Evolutionary conservation across 1,284 basidiomycete genomes (phyloP), one percentile per base, ranked within the genome.

Genomic region (Trichosporon asahii): DNA sequence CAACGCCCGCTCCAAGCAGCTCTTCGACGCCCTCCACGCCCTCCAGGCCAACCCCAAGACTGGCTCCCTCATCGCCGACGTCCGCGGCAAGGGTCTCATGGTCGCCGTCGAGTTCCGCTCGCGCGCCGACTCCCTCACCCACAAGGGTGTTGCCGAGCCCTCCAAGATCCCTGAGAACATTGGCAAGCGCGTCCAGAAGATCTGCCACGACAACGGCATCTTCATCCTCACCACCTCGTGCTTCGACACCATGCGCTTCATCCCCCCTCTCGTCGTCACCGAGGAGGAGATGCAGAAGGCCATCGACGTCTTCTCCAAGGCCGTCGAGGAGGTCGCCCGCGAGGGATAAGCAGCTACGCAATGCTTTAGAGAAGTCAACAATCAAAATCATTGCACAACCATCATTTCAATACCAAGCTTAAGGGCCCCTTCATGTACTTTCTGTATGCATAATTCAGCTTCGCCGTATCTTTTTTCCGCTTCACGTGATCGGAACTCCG

Each of bases 131-230:
- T 53, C 68, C 25, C 70, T 79, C 66, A 76, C 78, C 73, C 68
- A 65, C 66, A 73, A 76, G 55, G 78, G 79, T 21, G 67, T 82
- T 12, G 35, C 35, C 14, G 82, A 83, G 49, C 80, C 83, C 67
- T 74, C 82, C 53, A 74, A 78, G 29, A 84, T 88, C 9, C 90
- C 91, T 31, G 86, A 87, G 82, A 86, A 87, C 75, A 86, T 95
- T 72, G 90, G 93, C 15, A 86, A 86, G 72, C 86, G 90, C n/a
- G 88, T 97, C 12, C 88, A 91, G 75, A 88, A 89, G 81, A 89
- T 89, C 78, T 94, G 93, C 82, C 85, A 93, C 70, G 91, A 93
- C 80, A 90, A 91, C 82, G 92, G 91, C 53, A 84, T 95, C 86
- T 81, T 95, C 72, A 88, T 94, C 70, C 76, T 84, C 66, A 84